phyloP scores from a whole-genome alignment of 768 basidiomycete species.

The Hypsizygus marmoreus region DNA sequence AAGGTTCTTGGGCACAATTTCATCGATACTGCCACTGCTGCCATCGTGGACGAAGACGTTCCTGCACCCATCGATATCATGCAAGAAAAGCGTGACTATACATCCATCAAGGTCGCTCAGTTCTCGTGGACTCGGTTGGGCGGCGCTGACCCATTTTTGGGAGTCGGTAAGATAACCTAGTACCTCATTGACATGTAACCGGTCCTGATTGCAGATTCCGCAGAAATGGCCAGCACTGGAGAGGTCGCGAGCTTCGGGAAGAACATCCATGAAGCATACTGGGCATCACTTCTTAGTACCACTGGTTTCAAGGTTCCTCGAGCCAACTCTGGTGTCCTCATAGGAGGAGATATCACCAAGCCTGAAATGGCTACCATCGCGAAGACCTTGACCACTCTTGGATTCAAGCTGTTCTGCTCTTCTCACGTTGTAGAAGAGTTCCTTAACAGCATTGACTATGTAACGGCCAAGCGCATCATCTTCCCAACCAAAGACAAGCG shows the following conservation, averaged over 20 bases:
- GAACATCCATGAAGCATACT: slow-evolving; percentile 94
- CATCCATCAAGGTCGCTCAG: slow-evolving; percentile 95
- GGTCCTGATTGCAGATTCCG: slow-evolving; percentile 8
- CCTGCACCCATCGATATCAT: slow-evolving; percentile 92
- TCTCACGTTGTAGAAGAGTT: slow-evolving; percentile 77
- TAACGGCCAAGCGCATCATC: slow-evolving; percentile 84
- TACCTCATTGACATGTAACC: not conserved
- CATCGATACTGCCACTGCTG: slow-evolving; percentile 89
- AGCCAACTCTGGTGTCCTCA: slow-evolving; percentile 81
- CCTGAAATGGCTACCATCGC: slow-evolving; percentile 88
- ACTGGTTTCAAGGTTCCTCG: slow-evolving; percentile 94
- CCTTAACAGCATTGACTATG: slow-evolving; percentile 77
- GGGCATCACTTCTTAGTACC: slow-evolving; percentile 91
- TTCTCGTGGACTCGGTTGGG: slow-evolving; percentile 97
- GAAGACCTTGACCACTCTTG: slow-evolving; percentile 76
- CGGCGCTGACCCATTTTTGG: slow-evolving; percentile 96
- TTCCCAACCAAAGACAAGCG: slow-evolving; percentile 98
- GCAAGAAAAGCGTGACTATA: slow-evolving; percentile 86
- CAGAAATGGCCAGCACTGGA: slow-evolving; percentile 98
- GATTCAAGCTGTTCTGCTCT: slow-evolving; percentile 95
- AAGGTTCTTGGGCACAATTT: slow-evolving; percentile 98
- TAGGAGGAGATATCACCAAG: slow-evolving; percentile 87
- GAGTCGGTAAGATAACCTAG: slow-evolving; percentile 68
- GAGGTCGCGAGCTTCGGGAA: slow-evolving; percentile 96
- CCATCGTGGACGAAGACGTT: slow-evolving; percentile 83